A percentile compares a stretch with the other conserved stretches of the same genome.
Evolutionary conservation across 2,329 filamentous ascomycete species (phyloP).

Genomic region (Penicillium occitanis): DNA sequence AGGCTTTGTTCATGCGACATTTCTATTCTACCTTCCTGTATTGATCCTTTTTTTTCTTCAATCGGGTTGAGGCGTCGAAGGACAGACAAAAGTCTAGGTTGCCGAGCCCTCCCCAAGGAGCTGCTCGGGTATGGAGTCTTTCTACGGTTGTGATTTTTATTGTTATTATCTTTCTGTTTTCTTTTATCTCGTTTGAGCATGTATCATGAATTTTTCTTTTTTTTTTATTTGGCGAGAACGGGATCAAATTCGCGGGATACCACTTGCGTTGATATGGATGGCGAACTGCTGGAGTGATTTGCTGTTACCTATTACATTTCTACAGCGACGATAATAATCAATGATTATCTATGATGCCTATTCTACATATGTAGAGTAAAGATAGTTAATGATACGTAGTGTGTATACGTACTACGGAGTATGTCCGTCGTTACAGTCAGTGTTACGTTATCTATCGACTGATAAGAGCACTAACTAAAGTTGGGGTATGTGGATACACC

Average conservation of each 20-base stretch:
- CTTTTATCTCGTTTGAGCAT: conserved; percentile 12
- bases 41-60: neutral
- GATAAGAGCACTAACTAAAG: neutral
- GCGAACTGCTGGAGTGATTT: conserved; percentile 14
- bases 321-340: conserved; percentile 1
- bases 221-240: conserved; percentile 9
- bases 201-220: conserved; percentile 12
- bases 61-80: conserved; percentile 14
- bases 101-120: neutral
- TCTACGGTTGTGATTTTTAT: neutral
- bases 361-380: neutral
- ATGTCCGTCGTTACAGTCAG: too few species aligned
- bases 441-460: neutral
- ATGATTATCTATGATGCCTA: neutral
- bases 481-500: neutral
- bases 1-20: neutral
- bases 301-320: neutral
- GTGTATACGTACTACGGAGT: neutral
- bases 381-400: neutral
- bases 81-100: conserved; percentile 15
- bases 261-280: conserved; percentile 20
- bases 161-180: conserved; percentile 21
- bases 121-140: conserved; percentile 8
- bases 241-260: conserved; percentile 12
- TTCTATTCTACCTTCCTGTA: conserved; percentile 1